Evolutionary conservation across 495 filamentous ascomycete species (phyloP).

Genomic region (Paragyromitra xinjiangensis): DNA sequence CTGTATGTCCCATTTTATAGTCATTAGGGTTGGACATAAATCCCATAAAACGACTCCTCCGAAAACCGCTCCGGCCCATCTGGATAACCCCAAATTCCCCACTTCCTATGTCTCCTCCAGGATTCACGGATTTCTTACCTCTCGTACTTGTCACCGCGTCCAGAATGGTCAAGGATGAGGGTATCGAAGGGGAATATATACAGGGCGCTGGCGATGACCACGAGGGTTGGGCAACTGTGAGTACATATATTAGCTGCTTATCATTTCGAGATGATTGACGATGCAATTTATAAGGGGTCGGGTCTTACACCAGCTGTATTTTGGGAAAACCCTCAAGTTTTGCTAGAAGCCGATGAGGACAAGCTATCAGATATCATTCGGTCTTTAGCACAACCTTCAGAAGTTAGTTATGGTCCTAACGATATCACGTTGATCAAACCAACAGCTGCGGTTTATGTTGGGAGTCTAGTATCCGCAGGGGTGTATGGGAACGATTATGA

Average conservation of each 20-base stretch:
- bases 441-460: constrained; percentile 56
- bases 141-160: constrained; percentile 86
- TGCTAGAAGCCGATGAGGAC: constrained; percentile 39
- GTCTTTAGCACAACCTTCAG: background rate
- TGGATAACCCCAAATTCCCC: constrained; percentile 68
- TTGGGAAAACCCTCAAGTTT: constrained; percentile 69
- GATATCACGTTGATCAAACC: constrained; percentile 54
- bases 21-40: constrained; percentile 31
- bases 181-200: constrained; percentile 81
- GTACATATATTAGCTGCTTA: background rate
- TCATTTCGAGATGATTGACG: background rate
- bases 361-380: constrained; percentile 21
- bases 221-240: constrained; percentile 77
- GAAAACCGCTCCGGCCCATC: constrained; percentile 69
- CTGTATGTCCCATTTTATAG: constrained; percentile 16
- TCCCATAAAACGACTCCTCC: constrained; percentile 56
- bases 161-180: constrained; percentile 69
- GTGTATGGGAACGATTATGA: constrained; percentile 43
- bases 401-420: constrained; percentile 28
- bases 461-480: constrained; percentile 43
- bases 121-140: constrained; percentile 68
- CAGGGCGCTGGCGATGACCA: constrained; percentile 94
- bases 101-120: constrained; percentile 50
- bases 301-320: constrained; percentile 79
- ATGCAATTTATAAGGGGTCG: constrained; percentile 46